Conservation (phyloP, 768 basidiomycete genomes). For the Infundibulicybe gibba region DNA sequence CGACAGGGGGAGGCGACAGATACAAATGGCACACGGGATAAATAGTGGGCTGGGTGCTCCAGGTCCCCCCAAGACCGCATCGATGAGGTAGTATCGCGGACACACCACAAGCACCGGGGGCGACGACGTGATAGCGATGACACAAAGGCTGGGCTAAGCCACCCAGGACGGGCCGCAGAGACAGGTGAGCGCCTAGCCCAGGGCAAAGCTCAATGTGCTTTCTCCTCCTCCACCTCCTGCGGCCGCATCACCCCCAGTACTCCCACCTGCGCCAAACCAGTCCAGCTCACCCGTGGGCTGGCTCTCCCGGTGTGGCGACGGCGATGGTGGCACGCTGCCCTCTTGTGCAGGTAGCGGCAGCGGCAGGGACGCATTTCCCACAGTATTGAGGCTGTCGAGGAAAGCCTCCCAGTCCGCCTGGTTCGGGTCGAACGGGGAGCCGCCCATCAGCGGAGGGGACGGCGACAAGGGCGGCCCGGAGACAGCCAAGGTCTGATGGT, state of each 20-base stretch:
- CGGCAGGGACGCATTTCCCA: conserved; percentile 1
- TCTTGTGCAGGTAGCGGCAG: not conserved
- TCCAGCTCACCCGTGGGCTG: conserved; percentile 5
- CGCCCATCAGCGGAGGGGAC: not conserved
- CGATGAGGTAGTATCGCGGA: not conserved
- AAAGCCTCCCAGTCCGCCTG: conserved; percentile 11
- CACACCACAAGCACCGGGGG: not conserved
- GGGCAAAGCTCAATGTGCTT: conserved; percentile 23
- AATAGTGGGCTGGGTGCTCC: too few species aligned
- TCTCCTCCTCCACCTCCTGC: not conserved
- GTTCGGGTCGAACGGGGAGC: conserved; percentile 6
- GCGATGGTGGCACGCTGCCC: not conserved
- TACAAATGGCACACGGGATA: too few species aligned
- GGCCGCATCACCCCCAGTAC: conserved; percentile 1
- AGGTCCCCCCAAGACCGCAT: too few species aligned
- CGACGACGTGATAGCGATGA: not conserved
- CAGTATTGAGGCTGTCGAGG: conserved; percentile 9
- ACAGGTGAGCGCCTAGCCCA: conserved; percentile 10
- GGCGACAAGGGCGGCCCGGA: not conserved
- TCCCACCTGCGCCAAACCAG: conserved; percentile 22
- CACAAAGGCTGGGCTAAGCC: not conserved
- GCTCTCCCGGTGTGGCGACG: not conserved
- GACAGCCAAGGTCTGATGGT: too few species aligned
- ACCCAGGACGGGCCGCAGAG: not conserved
- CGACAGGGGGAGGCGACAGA: too few species aligned